These are phyloP conservation scores for Lactarius psammicola DNA, from an alignment of 768 basidiomycete genomes.

Conservation along the genomic window DNA sequence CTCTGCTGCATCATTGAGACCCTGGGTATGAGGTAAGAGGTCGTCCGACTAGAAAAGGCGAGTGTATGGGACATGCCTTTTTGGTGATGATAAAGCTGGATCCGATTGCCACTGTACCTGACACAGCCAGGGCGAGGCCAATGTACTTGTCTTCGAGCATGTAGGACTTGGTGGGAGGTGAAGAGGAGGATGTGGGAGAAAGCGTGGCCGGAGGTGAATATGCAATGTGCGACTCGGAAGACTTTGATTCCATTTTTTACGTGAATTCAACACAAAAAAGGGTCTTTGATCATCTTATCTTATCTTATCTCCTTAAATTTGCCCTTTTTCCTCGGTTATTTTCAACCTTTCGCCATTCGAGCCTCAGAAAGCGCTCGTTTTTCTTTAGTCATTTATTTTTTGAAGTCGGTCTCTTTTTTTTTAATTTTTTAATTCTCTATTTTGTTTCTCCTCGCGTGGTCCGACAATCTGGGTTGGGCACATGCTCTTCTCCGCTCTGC, in stretches of 20 bases:
- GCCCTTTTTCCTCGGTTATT: too few species aligned
- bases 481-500: conserved; percentile 17
- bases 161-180: not conserved
- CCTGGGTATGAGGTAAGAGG: conserved; percentile 48
- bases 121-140: conserved; percentile 84
- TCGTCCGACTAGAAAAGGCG: not conserved
- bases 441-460: not conserved
- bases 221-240: not conserved
- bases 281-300: not conserved
- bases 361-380: not conserved
- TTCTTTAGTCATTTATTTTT: not conserved
- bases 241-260: not conserved
- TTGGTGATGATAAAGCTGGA: conserved; percentile 99
- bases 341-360: not conserved
- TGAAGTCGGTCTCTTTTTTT: not conserved
- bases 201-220: conserved; percentile 6
- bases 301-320: conserved; percentile 10
- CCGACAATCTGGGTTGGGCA: not conserved
- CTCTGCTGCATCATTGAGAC: conserved; percentile 81
- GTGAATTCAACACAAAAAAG: conserved; percentile 7
- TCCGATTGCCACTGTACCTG: conserved; percentile 84
- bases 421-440: not conserved
- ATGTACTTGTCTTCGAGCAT: conserved; percentile 96
- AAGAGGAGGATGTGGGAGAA: conserved; percentile 3
- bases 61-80: conserved; percentile 58